Percentiles rank a stretch among this genome's conserved stretches.
Evolutionary conservation across 1,139 yeast genomes (phyloP).

Genomic region (Nakaseomyces bracarensis): DNA sequence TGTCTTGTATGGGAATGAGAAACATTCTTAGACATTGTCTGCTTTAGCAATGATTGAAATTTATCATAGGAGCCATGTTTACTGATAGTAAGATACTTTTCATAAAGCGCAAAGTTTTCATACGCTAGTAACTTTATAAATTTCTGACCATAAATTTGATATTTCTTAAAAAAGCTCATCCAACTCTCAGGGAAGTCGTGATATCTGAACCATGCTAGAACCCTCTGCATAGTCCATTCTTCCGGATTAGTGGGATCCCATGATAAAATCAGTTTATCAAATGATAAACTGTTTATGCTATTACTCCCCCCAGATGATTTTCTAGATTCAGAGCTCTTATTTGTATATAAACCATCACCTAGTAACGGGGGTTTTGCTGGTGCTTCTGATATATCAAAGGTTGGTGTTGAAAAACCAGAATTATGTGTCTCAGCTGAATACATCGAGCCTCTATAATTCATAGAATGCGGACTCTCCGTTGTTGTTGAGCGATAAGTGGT

Average conservation of each 20-base stretch:
- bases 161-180: constrained; percentile 53
- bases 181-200: constrained; percentile 67
- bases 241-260: constrained; percentile 39
- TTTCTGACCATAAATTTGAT: constrained; percentile 53
- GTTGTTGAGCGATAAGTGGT: background rate
- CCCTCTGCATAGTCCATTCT: constrained; percentile 66
- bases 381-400: constrained; percentile 7
- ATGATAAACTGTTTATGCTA: constrained; percentile 18
- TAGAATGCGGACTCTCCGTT: background rate
- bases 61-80: constrained; percentile 45
- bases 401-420: constrained; percentile 6
- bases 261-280: constrained; percentile 32
- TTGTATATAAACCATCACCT: background rate
- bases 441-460: background rate
- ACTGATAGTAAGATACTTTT: constrained; percentile 41
- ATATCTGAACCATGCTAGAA: constrained; percentile 55
- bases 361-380: background rate
- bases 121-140: constrained; percentile 65
- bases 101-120: constrained; percentile 44
- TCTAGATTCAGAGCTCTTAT: constrained; percentile 15
- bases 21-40: constrained; percentile 38
- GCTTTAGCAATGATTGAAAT: constrained; percentile 47
- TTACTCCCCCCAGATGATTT: constrained; percentile 27
- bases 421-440: background rate
- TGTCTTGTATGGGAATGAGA: constrained; percentile 25